phyloP scores from a whole-genome alignment of 2,329 filamentous ascomycete genomes.

The Cercospora sp. region DNA sequence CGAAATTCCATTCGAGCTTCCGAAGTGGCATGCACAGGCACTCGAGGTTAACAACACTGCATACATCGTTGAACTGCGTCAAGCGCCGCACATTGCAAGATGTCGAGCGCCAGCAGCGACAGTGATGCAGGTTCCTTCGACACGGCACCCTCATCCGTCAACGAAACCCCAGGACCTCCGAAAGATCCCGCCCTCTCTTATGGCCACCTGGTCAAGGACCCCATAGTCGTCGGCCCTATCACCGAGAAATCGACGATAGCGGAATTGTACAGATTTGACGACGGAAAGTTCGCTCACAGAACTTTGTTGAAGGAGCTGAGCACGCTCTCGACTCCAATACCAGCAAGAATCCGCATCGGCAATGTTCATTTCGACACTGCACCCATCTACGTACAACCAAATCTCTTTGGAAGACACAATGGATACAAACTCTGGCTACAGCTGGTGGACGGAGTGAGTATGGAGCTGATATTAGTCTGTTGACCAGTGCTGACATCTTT shows the following conservation, averaged over 20 bases:
- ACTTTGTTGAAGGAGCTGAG: background rate
- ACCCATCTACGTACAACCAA: background rate
- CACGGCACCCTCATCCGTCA: background rate
- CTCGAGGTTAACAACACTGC: background rate
- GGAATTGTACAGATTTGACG: background rate
- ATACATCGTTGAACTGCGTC: background rate
- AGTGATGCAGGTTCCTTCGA: background rate
- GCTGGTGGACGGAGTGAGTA: background rate
- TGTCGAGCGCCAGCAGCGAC: slow-evolving; percentile 2
- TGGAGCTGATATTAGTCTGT: background rate
- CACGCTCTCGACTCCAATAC: background rate
- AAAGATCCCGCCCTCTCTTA: background rate
- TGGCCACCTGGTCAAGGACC: background rate
- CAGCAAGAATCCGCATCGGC: background rate
- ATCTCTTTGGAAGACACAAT: background rate
- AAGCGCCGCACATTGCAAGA: background rate
- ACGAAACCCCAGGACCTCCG: background rate
- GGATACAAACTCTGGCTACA: background rate
- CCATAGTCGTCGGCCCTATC: background rate
- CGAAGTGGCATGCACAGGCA: background rate
- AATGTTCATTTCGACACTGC: background rate
- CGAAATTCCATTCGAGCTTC: background rate
- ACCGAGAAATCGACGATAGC: background rate
- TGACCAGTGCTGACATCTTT: background rate
- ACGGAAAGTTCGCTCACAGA: background rate